Evolutionary conservation across 345 rosid species (phyloP).

Genomic region (Brassica nigra): DNA sequence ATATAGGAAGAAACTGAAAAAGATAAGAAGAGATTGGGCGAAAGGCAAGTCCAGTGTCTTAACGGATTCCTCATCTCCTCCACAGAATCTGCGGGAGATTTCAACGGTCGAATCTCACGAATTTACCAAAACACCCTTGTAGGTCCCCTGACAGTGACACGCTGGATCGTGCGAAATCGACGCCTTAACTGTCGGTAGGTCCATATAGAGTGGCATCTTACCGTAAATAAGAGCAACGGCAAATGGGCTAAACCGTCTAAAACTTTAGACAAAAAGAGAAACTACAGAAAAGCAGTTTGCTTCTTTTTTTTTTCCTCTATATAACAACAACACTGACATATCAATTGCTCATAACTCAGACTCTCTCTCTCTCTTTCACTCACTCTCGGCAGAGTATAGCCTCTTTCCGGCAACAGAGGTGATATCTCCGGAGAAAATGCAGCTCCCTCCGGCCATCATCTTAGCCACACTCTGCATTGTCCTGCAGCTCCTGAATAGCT

Average conservation of each 20-base stretch:
- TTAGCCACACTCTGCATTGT: constrained; percentile 26
- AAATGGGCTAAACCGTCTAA: constrained; percentile 12
- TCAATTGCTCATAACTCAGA: constrained; percentile 22
- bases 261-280: constrained; percentile 19
- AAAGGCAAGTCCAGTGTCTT: constrained; percentile 2
- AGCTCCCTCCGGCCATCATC: constrained; percentile 24
- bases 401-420: not conserved
- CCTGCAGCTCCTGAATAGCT: constrained; percentile 24
- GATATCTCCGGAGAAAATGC: constrained; percentile 41
- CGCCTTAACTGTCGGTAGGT: constrained; percentile 83
- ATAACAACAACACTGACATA: constrained; percentile 31
- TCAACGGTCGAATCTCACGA: constrained; percentile 37
- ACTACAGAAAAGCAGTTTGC: constrained; percentile 33
- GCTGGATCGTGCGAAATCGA: constrained; percentile 55
- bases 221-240: constrained; percentile 47
- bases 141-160: constrained; percentile 39
- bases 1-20: not conserved
- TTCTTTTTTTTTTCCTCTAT: constrained; percentile 18
- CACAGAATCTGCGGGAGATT: constrained; percentile 34
- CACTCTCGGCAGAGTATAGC: constrained; percentile 30
- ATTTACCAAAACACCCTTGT: constrained; percentile 32
- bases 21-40: constrained; percentile 2
- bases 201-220: constrained; percentile 40
- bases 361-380: constrained; percentile 15
- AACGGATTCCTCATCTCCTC: constrained; percentile 41